Evolutionary conservation across 2,329 filamentous ascomycete species (phyloP).

Genomic region (Trichoderma oligosporum): DNA sequence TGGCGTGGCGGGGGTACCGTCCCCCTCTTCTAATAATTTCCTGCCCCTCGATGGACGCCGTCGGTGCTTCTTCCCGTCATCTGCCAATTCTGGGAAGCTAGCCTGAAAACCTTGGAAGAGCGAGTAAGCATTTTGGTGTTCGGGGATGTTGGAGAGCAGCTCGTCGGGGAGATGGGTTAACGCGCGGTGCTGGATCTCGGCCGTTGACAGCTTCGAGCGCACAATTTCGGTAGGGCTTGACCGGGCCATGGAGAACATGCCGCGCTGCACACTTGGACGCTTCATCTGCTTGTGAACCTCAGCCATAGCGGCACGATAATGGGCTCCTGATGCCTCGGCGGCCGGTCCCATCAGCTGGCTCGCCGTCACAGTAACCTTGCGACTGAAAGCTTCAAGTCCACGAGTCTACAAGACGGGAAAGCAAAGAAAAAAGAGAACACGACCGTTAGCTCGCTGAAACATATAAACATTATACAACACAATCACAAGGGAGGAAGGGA

Average conservation of each 20-base stretch:
- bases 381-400: constrained; percentile 85
- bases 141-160: constrained; percentile 82
- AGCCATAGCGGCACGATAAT: constrained; percentile 83
- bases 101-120: constrained; percentile 97
- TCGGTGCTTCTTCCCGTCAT: constrained; percentile 67
- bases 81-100: constrained; percentile 67
- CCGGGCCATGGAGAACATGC: constrained; percentile 85
- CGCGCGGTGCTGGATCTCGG: constrained; percentile 92
- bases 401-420: constrained; percentile 57
- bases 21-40: constrained; percentile 67
- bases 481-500: constrained; percentile 31
- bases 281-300: constrained; percentile 87
- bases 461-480: no score
- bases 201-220: constrained; percentile 81
- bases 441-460: constrained; percentile 13
- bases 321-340: constrained; percentile 49
- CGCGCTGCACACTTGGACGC: constrained; percentile 77
- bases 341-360: constrained; percentile 78
- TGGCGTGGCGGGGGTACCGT: constrained; percentile 51
- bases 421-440: not conserved
- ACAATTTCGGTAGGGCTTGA: constrained; percentile 93
- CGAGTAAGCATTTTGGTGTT: constrained; percentile 80
- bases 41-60: constrained; percentile 70
- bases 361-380: constrained; percentile 92
- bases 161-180: constrained; percentile 86